Evolutionary conservation across 352 stramenopile genomes (phyloP), one percentile per base, ranked within the genome.

Genomic region (Pythium angustatum): DNA sequence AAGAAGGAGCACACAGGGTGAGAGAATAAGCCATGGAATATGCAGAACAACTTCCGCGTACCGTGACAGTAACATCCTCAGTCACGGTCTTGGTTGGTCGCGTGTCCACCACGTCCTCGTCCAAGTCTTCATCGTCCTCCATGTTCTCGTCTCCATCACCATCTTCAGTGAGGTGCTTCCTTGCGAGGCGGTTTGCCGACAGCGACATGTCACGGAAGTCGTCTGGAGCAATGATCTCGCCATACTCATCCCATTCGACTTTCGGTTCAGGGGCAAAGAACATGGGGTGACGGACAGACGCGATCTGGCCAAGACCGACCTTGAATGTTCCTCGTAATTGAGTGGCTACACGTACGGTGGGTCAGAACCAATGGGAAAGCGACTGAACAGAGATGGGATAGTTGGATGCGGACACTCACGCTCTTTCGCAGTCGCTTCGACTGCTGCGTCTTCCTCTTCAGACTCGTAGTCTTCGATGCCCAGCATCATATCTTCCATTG

Each of bases 401-500:
- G n/a, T n/a, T n/a, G n/a, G n/a, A n/a, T n/a, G 14, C 17, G 38
- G 33, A 2, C 31, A 47, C 67, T 30, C 51, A 90, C 77, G 75
- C 76, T 91, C 79, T 78, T 91, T 85, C 41, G 74, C 69, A 24
- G 41, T 34, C 19, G 51, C 14, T 51, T 66, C 65, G 19, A 60
- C 53, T 3, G 75, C 68, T 58, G 78, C 71, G 27, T 51, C 57
- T 22, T 93, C 82, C 66, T 95, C 88, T 58, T 96, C 87, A 10
- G 81, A 92, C 63, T 96, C 87, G 54, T 93, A 96, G 71, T 96
- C 88, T 72, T 91, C 88, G 36, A 96, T 94, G 27, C 83, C 85
- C 82, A 95, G 91, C 86, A 96, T 94, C 85, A 96, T 95, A 63
- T 96, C 88, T 64, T 96, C 86, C 86, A 96, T 95, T 34, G 86